These are phyloP conservation scores for Aspergillus vadensis DNA, from an alignment of 2,329 filamentous ascomycete genomes.

Conservation along the genomic window DNA sequence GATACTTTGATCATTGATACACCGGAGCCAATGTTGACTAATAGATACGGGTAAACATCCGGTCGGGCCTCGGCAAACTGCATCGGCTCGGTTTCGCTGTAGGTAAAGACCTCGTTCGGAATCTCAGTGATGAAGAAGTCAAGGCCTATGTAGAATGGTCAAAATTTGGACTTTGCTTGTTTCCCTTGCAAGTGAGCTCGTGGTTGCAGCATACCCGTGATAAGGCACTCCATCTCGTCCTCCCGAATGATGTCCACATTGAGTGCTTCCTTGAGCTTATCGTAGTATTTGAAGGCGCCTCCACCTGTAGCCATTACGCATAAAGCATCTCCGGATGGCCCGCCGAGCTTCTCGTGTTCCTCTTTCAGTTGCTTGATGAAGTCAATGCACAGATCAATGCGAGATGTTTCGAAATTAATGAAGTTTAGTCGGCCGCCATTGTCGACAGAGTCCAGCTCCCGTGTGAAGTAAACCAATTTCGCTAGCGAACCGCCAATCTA, in stretches of 20 bases:
- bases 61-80: constrained; percentile 74
- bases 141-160: constrained; percentile 60
- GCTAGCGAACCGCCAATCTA: constrained; percentile 94
- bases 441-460: constrained; percentile 75
- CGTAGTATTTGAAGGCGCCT: constrained; percentile 95
- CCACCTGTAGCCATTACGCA: constrained; percentile 96
- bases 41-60: constrained; percentile 93
- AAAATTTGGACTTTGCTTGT: neutral
- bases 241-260: constrained; percentile 87
- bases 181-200: neutral
- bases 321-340: constrained; percentile 67
- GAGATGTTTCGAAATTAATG: constrained; percentile 92
- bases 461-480: constrained; percentile 96
- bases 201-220: constrained; percentile 66
- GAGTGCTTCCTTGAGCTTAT: constrained; percentile 79
- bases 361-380: constrained; percentile 85
- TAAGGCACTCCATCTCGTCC: constrained; percentile 98
- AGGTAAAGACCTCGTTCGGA: constrained; percentile 94
- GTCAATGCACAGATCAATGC: constrained; percentile 88
- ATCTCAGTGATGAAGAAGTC: constrained; percentile 99
- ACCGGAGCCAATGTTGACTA: constrained; percentile 97
- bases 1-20: constrained; percentile 98
- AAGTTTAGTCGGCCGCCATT: constrained; percentile 92
- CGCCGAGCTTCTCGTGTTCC: constrained; percentile 76
- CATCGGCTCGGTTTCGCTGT: constrained; percentile 88